Evolutionary conservation across 495 filamentous ascomycete species (phyloP).

Genomic region (Aspergillus panamensis): DNA sequence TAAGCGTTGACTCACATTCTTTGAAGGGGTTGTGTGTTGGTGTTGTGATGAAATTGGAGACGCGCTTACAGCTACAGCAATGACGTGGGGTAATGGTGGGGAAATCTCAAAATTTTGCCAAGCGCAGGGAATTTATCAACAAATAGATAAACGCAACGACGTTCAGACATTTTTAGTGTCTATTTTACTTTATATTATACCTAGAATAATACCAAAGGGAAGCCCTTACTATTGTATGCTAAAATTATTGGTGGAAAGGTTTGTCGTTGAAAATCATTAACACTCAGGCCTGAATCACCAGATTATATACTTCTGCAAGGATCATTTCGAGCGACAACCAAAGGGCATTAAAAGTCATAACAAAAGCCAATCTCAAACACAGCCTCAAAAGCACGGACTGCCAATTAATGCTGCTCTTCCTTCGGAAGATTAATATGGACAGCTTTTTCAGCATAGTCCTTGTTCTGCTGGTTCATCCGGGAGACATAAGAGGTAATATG

Average conservation of each 20-base stretch:
- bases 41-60: constrained; percentile 5
- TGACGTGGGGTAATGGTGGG: constrained; percentile 13
- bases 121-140: background rate
- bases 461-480: constrained; percentile 51
- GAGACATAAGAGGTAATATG: constrained; percentile 59
- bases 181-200: no score
- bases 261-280: no score
- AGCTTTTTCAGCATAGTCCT: constrained; percentile 51
- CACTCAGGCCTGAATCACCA: no score
- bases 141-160: background rate
- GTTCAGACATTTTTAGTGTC: background rate
- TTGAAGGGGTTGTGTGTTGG: background rate
- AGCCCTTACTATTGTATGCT: no score
- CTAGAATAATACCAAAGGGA: no score
- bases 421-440: constrained; percentile 30
- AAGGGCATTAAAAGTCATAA: background rate
- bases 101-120: background rate
- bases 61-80: constrained; percentile 10
- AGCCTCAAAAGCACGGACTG: background rate
- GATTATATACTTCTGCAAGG: no score
- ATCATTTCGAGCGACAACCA: background rate
- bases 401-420: constrained; percentile 37
- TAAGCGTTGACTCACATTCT: background rate
- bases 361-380: background rate
- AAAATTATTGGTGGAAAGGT: no score